Evolutionary conservation across 2,329 filamentous ascomycete species (phyloP), one percentile per base, ranked within the genome.

Genomic region (Pseudogymnoascus sp.): DNA sequence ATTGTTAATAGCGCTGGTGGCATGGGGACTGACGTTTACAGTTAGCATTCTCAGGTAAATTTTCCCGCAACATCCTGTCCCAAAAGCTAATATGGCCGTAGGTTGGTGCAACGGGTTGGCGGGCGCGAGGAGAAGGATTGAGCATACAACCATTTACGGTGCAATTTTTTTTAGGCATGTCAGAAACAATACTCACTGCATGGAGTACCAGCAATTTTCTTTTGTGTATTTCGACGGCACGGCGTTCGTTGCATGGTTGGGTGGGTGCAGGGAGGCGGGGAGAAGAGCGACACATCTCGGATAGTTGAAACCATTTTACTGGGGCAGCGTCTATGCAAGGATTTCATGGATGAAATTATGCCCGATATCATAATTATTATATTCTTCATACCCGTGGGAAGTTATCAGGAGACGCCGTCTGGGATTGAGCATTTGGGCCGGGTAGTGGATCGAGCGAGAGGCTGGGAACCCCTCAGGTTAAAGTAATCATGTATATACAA

Each of bases 1-100:
- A 60, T 80, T 96, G 67, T 78, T 96, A 59, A 80, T 96, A 62
- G 90, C 90, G 8, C 79, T 97, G 62, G 79, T 95, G 63, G 87
- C 90, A n/a, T 97, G 93, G 93, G 82, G 93, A 63, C 81, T 88
- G 73, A 97, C 91, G 20, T 96, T 97, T 75, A 85, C 88, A 58
- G 87, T 97, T 62, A 96, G 91, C 74, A 85, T 92, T 63, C 87
- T 92, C 70, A 83, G 88, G 79, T 81, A 54, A 35, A 54, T 33
- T 33, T 33, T 12, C 28, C 9, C 28, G 11, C 28, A 6, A 18
- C 2, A 12, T 20, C 47, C 28, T 33, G n/a, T 20, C 6, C 1
- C 16, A 54, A n/a, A 8, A 65, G 60, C 72, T 76, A 64, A 77
- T 62, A 4, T 43, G 33, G 30, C 25, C 9, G 33, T 58, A 76